These are phyloP conservation scores for Boletus subluridellus DNA, from an alignment of 1,284 basidiomycete genomes.

Conservation along the genomic window DNA sequence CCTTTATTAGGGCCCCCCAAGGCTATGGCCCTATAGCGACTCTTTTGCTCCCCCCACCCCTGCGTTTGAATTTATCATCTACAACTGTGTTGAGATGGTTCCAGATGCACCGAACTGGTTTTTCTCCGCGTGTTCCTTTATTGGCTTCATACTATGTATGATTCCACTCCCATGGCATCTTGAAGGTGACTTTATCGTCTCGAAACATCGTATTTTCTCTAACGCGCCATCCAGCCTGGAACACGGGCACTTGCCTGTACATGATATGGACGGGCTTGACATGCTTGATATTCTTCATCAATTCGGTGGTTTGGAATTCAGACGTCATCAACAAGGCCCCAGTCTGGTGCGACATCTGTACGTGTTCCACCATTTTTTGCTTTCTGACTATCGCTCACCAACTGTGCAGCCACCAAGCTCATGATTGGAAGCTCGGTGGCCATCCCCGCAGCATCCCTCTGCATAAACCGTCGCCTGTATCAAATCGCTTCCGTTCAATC, in stretches of 20 bases:
- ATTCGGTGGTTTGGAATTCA: constrained; percentile 56
- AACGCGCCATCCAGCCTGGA: constrained; percentile 39
- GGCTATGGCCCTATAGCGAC: background rate
- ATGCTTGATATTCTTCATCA: constrained; percentile 48
- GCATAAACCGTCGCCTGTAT: constrained; percentile 47
- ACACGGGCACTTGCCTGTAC: constrained; percentile 54
- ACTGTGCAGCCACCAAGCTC: constrained; percentile 39
- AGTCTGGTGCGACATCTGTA: constrained; percentile 56
- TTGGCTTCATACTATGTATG: constrained; percentile 37
- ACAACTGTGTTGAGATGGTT: constrained; percentile 28
- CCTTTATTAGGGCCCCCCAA: constrained; percentile 25
- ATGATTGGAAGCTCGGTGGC: constrained; percentile 43
- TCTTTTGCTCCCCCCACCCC: constrained; percentile 2
- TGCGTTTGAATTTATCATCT: constrained; percentile 12
- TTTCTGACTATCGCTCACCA: constrained; percentile 4
- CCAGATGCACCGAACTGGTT: constrained; percentile 27
- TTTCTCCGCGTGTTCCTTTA: constrained; percentile 36
- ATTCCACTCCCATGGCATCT: constrained; percentile 47
- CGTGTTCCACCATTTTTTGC: background rate
- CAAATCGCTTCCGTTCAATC: constrained; percentile 42
- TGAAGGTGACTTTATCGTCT: constrained; percentile 30
- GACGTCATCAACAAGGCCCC: constrained; percentile 44
- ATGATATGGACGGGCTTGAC: constrained; percentile 55
- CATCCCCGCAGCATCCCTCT: constrained; percentile 49
- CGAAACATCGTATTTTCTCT: background rate